These are phyloP conservation scores for Epipyxis sp. DNA, from an alignment of 108 stramenopile species.

Conservation along the genomic window DNA sequence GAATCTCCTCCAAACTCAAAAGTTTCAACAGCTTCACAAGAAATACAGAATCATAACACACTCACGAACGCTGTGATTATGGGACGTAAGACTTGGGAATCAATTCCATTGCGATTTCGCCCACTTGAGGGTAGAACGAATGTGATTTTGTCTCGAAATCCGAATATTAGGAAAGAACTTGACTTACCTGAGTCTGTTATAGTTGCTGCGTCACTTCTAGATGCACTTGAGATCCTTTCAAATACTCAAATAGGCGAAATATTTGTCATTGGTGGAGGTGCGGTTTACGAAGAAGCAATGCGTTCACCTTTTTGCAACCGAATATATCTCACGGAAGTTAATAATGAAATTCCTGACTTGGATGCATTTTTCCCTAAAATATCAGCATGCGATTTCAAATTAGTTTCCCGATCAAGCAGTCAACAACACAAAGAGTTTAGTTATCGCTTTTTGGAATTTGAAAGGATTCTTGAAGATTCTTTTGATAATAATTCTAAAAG, in stretches of 20 bases:
- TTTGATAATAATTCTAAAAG: background rate
- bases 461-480: background rate
- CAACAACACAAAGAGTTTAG: constrained; percentile 42
- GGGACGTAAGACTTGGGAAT: constrained; percentile 99
- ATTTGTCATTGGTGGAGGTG: constrained; percentile 89
- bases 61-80: constrained; percentile 89
- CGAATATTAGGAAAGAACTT: background rate
- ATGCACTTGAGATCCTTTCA: constrained; percentile 53
- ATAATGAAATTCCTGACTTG: constrained; percentile 27
- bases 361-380: constrained; percentile 52
- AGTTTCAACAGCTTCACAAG: constrained; percentile 27
- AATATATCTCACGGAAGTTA: constrained; percentile 48
- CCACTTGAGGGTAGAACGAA: constrained; percentile 83
- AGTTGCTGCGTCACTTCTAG: constrained; percentile 66
- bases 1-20: too few species aligned
- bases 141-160: constrained; percentile 72
- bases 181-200: constrained; percentile 62
- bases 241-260: constrained; percentile 61
- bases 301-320: constrained; percentile 36
- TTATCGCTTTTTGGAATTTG: constrained; percentile 51
- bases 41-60: too few species aligned
- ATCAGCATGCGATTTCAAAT: constrained; percentile 26
- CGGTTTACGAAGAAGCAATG: constrained; percentile 78
- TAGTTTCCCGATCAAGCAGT: constrained; percentile 23
- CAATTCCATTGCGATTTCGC: constrained; percentile 86